phyloP scores from a whole-genome alignment of 345 rosid species.

The Anacardium occidentale region DNA sequence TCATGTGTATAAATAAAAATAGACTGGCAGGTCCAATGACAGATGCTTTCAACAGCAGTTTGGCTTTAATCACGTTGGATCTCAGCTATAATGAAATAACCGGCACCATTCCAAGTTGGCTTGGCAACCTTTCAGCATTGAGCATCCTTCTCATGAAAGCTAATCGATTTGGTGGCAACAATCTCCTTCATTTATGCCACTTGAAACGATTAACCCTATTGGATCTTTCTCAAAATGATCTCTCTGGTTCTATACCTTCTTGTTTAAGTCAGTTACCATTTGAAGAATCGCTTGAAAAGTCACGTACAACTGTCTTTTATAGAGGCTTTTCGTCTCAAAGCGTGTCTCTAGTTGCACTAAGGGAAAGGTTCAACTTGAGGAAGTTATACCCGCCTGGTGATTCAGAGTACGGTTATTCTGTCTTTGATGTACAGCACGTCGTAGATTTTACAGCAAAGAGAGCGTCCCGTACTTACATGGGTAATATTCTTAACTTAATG shows the following conservation, averaged over 20 bases:
- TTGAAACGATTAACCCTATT: background rate
- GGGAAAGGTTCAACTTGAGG: background rate
- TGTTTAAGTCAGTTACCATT: conserved; percentile 16
- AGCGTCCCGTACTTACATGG: background rate
- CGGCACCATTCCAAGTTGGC: background rate
- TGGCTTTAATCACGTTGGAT: background rate
- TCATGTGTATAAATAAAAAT: background rate
- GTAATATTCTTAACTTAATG: background rate
- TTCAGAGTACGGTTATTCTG: no score
- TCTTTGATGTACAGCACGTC: background rate
- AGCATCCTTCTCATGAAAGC: background rate
- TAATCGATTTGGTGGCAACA: conserved; percentile 1
- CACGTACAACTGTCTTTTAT: fast-evolving
- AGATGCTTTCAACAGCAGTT: background rate
- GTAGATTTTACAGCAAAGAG: background rate
- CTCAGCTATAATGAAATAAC: background rate
- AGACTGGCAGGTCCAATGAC: background rate
- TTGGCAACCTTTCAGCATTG: background rate
- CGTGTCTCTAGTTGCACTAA: background rate
- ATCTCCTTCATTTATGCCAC: background rate
- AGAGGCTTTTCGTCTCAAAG: background rate
- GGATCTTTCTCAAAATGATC: conserved; percentile 14
- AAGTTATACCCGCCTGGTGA: no score
- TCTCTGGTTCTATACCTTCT: conserved; percentile 12
- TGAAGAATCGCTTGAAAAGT: background rate